These are phyloP conservation scores for Lignosus rhinocerotis DNA, from an alignment of 1,284 basidiomycete genomes.

Conservation along the genomic window DNA sequence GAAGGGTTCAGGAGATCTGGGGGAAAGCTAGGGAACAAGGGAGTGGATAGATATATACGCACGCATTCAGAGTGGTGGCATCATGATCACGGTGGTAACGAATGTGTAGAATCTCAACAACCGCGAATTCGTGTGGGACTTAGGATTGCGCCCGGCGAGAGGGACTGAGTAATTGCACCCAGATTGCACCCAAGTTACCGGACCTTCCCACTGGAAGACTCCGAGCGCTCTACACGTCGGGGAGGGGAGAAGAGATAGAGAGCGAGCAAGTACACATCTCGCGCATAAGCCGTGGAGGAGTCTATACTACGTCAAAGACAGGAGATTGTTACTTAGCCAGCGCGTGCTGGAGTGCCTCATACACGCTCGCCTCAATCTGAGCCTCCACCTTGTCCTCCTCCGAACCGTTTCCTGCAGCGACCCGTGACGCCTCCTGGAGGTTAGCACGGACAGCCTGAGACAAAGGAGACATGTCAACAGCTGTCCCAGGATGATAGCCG, in stretches of 20 bases:
- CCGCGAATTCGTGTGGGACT: not conserved
- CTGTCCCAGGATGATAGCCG: not conserved
- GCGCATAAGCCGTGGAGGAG: constrained; percentile 4
- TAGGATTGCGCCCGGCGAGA: not conserved
- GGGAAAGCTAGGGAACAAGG: not conserved
- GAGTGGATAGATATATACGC: not conserved
- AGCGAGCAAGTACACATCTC: not conserved
- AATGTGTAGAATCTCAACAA: not conserved
- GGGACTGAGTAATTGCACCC: not conserved
- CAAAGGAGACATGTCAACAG: not conserved
- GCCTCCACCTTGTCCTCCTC: constrained; percentile 96
- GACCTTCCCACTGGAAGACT: not conserved
- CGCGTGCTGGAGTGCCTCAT: constrained; percentile 92
- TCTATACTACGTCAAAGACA: constrained; percentile 17
- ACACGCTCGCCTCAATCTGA: constrained; percentile 94
- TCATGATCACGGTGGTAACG: not conserved
- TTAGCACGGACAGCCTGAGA: constrained; percentile 85
- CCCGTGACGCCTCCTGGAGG: constrained; percentile 88
- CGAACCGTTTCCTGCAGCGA: constrained; percentile 79
- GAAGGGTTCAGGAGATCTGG: not conserved
- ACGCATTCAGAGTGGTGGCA: not conserved
- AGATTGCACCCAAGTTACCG: not conserved
- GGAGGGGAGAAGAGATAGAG: not conserved
- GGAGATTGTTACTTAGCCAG: constrained; percentile 54
- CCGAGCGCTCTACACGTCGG: not conserved